Conservation (phyloP, 179 eudicot species). For the Beta corolliflora region DNA sequence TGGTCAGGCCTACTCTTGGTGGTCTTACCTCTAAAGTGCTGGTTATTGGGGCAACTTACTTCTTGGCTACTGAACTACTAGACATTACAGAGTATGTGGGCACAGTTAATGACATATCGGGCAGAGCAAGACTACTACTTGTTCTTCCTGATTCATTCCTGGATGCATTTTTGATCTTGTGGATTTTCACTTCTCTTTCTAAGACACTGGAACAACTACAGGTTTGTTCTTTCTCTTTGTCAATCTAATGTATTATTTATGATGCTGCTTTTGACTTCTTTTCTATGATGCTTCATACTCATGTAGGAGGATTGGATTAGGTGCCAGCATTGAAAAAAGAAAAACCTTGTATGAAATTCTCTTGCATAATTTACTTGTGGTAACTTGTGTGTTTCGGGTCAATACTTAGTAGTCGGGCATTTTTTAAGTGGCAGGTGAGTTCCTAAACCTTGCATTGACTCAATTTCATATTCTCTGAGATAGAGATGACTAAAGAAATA, state of each 20-base stretch:
- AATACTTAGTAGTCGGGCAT: background rate
- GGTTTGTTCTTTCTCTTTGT: constrained; percentile 41
- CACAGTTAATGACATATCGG: constrained; percentile 83
- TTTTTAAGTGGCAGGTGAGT: background rate
- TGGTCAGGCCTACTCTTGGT: constrained; percentile 98
- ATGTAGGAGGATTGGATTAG: constrained; percentile 8
- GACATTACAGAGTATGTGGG: constrained; percentile 92
- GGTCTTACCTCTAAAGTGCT: constrained; percentile 91
- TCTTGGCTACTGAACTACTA: constrained; percentile 83
- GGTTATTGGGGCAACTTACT: constrained; percentile 85
- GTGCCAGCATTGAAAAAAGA: background rate
- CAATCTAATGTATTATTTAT: background rate
- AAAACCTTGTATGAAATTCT: background rate
- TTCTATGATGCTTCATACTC: background rate
- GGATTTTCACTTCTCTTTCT: constrained; percentile 98
- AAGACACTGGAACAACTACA: constrained; percentile 94
- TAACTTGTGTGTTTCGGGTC: constrained; percentile 4
- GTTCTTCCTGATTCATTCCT: constrained; percentile 86
- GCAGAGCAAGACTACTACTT: constrained; percentile 79
- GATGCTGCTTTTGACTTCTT: background rate
- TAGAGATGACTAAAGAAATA: background rate
- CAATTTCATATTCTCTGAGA: background rate
- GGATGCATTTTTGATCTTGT: constrained; percentile 85
- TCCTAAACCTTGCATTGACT: background rate
- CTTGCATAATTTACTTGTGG: background rate